Evolutionary conservation across 176 grass and related monocot genomes (phyloP).

Genomic region (Avena eriantha): DNA sequence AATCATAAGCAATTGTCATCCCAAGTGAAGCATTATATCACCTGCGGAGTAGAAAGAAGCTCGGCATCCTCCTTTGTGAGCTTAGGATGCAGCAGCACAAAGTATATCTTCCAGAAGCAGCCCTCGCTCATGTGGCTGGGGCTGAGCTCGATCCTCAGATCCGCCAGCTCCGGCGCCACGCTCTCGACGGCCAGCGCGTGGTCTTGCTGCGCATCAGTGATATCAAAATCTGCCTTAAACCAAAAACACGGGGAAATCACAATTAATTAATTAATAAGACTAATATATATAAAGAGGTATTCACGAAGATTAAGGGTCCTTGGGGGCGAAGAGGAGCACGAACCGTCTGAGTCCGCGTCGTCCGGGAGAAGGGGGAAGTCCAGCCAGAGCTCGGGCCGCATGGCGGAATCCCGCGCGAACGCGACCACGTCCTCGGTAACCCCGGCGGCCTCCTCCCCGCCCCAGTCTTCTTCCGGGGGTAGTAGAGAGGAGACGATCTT

Average conservation of each 20-base stretch:
- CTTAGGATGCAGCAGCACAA: conserved; percentile 79
- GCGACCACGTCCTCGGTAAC: conserved; percentile 78
- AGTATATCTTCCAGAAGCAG: conserved; percentile 97
- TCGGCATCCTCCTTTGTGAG: conserved; percentile 67
- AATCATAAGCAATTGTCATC: not conserved
- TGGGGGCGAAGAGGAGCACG: not conserved
- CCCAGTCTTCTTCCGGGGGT: conserved; percentile 53
- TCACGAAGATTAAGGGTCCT: not conserved
- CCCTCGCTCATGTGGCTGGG: conserved; percentile 80
- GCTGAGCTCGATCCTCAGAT: conserved; percentile 82
- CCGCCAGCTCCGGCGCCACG: conserved; percentile 75
- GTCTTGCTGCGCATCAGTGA: conserved; percentile 79
- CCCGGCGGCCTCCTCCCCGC: conserved; percentile 18
- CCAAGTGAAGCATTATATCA: conserved; percentile 30
- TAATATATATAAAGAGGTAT: not conserved
- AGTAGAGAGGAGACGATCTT: conserved; percentile 82
- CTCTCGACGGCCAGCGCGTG: conserved; percentile 76
- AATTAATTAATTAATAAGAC: not conserved
- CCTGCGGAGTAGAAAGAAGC: conserved; percentile 75
- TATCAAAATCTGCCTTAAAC: conserved; percentile 73
- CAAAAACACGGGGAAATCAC: not conserved
- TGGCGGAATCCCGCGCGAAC: conserved; percentile 81
- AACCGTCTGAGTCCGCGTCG: conserved; percentile 65
- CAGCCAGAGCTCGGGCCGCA: conserved; percentile 86
- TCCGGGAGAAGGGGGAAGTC: conserved; percentile 81